Evolutionary conservation across 495 filamentous ascomycete genomes (phyloP).

Genomic region (Penicillium salamii): DNA sequence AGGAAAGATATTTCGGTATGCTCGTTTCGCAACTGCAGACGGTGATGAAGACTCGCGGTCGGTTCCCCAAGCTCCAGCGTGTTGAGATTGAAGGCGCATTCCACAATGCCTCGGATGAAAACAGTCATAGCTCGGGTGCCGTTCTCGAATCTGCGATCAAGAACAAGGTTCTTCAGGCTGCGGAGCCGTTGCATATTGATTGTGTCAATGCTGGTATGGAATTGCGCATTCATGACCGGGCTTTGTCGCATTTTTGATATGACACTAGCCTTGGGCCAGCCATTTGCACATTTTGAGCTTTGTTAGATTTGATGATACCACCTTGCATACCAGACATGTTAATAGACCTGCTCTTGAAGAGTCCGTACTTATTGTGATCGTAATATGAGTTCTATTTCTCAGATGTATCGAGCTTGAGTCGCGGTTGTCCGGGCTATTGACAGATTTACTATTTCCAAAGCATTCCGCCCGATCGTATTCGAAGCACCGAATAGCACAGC

Average conservation of each 20-base stretch:
- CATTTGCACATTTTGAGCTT: neutral
- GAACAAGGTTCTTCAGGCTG: constrained; percentile 24
- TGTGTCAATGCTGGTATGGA: constrained; percentile 26
- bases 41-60: constrained; percentile 19
- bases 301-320: constrained; percentile 2
- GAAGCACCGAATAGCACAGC: too few relatives aligned
- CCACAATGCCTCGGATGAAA: constrained; percentile 17
- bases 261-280: neutral
- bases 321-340: too few relatives aligned
- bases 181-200: constrained; percentile 19
- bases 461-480: too few relatives aligned
- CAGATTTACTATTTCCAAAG: too few relatives aligned
- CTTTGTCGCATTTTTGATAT: constrained; percentile 2
- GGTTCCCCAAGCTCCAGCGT: constrained; percentile 14
- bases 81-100: constrained; percentile 36
- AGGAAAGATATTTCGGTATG: constrained; percentile 28
- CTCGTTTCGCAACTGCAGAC: constrained; percentile 24
- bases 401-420: too few relatives aligned
- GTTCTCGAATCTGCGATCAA: constrained; percentile 16
- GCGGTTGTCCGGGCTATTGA: too few relatives aligned
- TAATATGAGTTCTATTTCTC: too few relatives aligned
- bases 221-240: constrained; percentile 29
- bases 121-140: neutral
- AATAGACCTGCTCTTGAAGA: too few relatives aligned
- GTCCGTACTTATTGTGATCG: too few relatives aligned